Base-by-base conservation (phyloP, 2,329 filamentous ascomycete species). In the Colletotrichum siamense region DNA sequence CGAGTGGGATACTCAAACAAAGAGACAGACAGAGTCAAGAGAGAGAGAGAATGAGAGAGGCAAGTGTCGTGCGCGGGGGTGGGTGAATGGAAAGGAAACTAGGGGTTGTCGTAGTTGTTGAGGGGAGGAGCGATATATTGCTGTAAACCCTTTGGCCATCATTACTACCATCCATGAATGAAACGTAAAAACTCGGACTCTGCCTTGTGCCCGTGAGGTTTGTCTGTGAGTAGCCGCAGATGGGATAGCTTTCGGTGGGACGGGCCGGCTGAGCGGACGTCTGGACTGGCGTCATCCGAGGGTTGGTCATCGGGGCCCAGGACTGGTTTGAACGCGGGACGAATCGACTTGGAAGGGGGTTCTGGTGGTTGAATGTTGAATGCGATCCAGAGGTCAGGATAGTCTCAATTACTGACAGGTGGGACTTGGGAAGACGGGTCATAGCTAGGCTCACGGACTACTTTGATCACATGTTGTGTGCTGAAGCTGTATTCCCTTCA, bases 1-100 rank as follows among this genome's bases (percentile, higher is more conserved):
- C 65, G 74, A 76, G 74, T 76, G 57, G 70, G 74, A 57, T 28
- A 69, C 55, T 65, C 55, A 49, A 63, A 24, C 65, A 69, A 69
- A 69, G 70, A 76, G 55, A 76, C 39, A 62, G 55, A 71, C 57
- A 67, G 36, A 63, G n/a, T 52, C 44, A 26, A 55, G 70, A 67
- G 36, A 62, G 55, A 49, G 44, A 13, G 59, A 61, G 30, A 44
- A 12, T 13, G 55, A 26, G 28, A 30, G 16, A 61, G 15, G 30
- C 7, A 6, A 26, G 57, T 30, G 52, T 26, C 6, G 32, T 26
- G 28, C 10, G 66, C 57, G 66, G 8, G 9, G 22, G 22, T 22
- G 18, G 49, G 10, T 15, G 24, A 32, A 26, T 18, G 26, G 18
- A 10, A 44, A 49, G 52, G 36, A 26, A 63, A 30, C 13, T 18